Base-by-base conservation (phyloP, 345 rosid species). In the Euphorbia lathyris region DNA sequence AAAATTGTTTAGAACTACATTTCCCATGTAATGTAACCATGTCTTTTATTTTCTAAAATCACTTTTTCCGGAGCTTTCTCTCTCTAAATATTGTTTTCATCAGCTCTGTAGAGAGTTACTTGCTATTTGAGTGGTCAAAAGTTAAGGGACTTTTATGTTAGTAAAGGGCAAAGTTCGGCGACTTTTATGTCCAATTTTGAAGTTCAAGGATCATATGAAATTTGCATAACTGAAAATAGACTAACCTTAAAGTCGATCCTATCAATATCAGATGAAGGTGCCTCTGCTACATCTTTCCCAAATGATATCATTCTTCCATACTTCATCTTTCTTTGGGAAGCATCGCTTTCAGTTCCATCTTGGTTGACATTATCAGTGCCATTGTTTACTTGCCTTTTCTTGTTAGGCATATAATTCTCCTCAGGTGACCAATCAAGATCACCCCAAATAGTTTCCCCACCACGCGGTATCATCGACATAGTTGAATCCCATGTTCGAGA, bases 381-480 rank as follows among this genome's bases (percentile, higher is more conserved):
- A 65, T 86, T 85, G 74, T 26, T 82, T 66, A 27, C 80, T 74
- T 80, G 83, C 76, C 76, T 78, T 59, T 67, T 85, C 75, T 69
- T 83, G 42, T 61, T 58, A 65, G 87, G 86, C 27, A 32, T 20
- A 76, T 81, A 83, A 60, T 79, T 87, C 70, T 87, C 89, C 82
- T 95, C 99, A 1, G 98, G 98, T 9, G 99, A 81, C 98, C 98
- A 86, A 65, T 92, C 94, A 70, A 90, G 84, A 82, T 81, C 90
- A 67, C 99, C 99, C 99, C 99, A 95, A 61, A 95, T 86, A 23
- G 90, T 90, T 67, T 87, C 90, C 70, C 99, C 99, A 34, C 99
- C 99, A 81, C 79, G 88, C 5, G 98, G 96, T 79, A 95, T 68
- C 97, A 95, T 92, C 36, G 98, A 92, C 97, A 90, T 90, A 40